Base-by-base conservation (phyloP, 257 asterid species). In the Orobanche coerulescens region DNA sequence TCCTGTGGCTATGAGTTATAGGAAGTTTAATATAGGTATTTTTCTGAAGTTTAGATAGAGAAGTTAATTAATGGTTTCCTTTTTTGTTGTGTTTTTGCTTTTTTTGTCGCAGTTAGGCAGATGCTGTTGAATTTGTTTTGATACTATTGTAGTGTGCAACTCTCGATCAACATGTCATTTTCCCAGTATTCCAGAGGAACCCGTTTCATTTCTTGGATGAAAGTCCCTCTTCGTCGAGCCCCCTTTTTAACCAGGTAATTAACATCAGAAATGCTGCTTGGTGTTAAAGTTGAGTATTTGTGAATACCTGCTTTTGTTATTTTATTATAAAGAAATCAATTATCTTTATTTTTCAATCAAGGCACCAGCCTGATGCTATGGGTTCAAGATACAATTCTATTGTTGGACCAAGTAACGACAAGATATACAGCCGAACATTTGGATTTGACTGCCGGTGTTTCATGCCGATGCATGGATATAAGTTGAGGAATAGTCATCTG, bases 161-260 rank as follows among this genome's bases (percentile, higher is more conserved):
- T 26, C 3, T 26, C 31, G 5, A 2, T 5, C 2, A 26, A 1
- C 5, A 26, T 26, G 31, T 26, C 31, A 5, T 26, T 26, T 26
- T 26, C 31, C 3, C 31, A 5, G 31, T 26, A 1, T 26, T 26
- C 31, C 2, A 73, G 81, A 70, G 62, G 72, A 67, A 65, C 76
- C 65, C 70, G 18, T 59, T 28, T 72, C 37, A 36, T 71, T 34
- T 62, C 68, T 61, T 62, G 54, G 65, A 25, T 55, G 0, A 36
- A 36, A 48, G 20, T 4, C 51, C 62, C 37, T 63, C 48, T 61
- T 28, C 61, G 47, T 26, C 72, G 46, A 31, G 26, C 73, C 44
- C 66, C 68, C 9, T 30, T 65, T 63, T 20, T 64, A 54, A 65
- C 76, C 73, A 79, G 86, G 84, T 82, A 25, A 53, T 40, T 2